Evolutionary conservation across 495 filamentous ascomycete genomes (phyloP), one percentile per base, ranked within the genome.

Genomic region (Penicillium macrosclerotiorum): DNA sequence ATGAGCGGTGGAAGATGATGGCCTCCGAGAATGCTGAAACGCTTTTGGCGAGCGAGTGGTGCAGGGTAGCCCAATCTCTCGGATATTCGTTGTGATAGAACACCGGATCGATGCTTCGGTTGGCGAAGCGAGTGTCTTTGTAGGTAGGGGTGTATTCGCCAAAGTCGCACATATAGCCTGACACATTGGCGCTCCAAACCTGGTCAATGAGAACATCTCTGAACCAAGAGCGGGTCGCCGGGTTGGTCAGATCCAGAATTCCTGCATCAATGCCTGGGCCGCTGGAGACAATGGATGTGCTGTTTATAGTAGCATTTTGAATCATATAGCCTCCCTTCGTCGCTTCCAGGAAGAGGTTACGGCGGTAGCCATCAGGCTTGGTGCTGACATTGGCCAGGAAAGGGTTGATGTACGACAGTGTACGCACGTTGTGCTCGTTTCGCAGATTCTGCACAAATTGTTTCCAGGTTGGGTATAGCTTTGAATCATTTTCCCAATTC

Each of bases 401-500:
- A 1, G 57, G 57, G 30, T 60, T 60, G 43, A 60, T 54, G n/a
- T 60, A 60, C n/a, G 53, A 50, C 37, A 60, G 20, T 16, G 57
- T 60, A n/a, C 53, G 50, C 27, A 62, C 57, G 11, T 55, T 51
- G 41, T 60, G 49, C 43, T 56, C 14, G 8, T 57, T 47, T 7
- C 56, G 56, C 16, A 63, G 45, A n/a, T 40, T 18, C 37, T 60
- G 59, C 0, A 60, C 56, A 33, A 63, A 63, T 27, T 60, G 23
- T 8, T 47, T 44, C 59, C 56, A 63, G 0, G 50, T 52, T 4
- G 59, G 59, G 35, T 63, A 63, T 8, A 60, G 53, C 3, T 49
- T 36, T 2, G 37, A 32, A 24, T 63, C 59, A 9, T 40, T 38
- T 37, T 63, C 59, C 59, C 59, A 63, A 46, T 63, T 63, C 59